Percentiles rank a stretch among this genome's conserved stretches.
These are phyloP conservation scores for Vicia faba DNA, from an alignment of 306 rosid genomes.

Conservation along the genomic window DNA sequence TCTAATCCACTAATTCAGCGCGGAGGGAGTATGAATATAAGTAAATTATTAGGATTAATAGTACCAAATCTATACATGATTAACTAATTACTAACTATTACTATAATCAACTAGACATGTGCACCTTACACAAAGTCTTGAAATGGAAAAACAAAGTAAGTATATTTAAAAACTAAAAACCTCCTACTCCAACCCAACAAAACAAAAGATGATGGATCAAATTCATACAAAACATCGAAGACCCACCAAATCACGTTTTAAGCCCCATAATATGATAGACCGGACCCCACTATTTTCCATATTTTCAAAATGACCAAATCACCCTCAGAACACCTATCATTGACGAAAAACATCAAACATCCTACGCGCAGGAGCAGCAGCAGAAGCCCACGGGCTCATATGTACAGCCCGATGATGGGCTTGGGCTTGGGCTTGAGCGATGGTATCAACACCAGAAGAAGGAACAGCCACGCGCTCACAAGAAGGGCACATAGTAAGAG, in stretches of 20 bases:
- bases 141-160: neutral
- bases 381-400: constrained; percentile 39
- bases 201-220: constrained; percentile 38
- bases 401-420: constrained; percentile 33
- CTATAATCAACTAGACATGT: neutral
- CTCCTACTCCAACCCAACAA: constrained; percentile 20
- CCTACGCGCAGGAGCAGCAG: neutral
- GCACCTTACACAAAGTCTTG: constrained; percentile 8
- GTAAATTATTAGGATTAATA: neutral
- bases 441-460: constrained; percentile 42
- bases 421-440: constrained; percentile 10
- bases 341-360: constrained; percentile 42
- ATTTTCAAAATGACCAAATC: constrained; percentile 22
- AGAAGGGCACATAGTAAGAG: constrained; percentile 97
- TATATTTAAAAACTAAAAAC: constrained; percentile 15
- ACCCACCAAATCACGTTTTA: constrained; percentile 37
- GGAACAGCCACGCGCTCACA: constrained; percentile 90
- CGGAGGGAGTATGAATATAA: neutral
- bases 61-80: neutral
- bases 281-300: neutral
- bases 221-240: constrained; percentile 37
- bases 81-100: neutral
- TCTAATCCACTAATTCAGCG: no score
- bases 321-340: constrained; percentile 15
- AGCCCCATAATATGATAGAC: constrained; percentile 28